A percentile compares a stretch with the other conserved stretches of the same genome.
These are phyloP conservation scores for Apiosordaria backusii DNA, from an alignment of 495 filamentous ascomycete species.

Conservation along the genomic window DNA sequence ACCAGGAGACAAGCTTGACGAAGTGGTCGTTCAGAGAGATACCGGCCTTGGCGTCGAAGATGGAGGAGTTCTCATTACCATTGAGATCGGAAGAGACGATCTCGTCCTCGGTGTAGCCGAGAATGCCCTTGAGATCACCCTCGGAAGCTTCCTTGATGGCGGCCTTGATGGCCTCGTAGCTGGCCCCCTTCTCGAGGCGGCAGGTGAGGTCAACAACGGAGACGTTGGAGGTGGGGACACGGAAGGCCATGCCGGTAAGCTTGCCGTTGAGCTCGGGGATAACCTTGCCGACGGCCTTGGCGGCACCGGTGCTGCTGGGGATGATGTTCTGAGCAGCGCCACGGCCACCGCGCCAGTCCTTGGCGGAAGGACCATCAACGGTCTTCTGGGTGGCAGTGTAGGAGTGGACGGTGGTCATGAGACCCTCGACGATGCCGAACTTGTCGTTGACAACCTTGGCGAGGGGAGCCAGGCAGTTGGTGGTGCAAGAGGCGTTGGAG, in stretches of 20 bases:
- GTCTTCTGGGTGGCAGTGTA: conserved; percentile 99
- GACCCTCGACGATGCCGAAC: conserved; percentile 93
- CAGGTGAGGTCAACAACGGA: conserved; percentile 96
- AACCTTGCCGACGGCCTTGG: conserved; percentile 99
- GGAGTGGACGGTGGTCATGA: conserved; percentile 99
- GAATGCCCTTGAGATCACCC: conserved; percentile 81
- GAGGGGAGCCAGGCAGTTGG: conserved; percentile 98
- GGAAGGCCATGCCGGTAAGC: conserved; percentile 99
- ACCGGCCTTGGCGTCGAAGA: conserved; percentile 99
- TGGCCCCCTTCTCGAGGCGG: conserved; percentile 85
- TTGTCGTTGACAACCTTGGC: conserved; percentile 99
- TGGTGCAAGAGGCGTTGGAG: conserved; percentile 99
- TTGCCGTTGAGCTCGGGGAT: conserved; percentile 97
- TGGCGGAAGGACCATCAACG: conserved; percentile 92
- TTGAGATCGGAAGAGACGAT: conserved; percentile 91
- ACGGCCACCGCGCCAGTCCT: conserved; percentile 99
- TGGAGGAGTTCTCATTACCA: conserved; percentile 87
- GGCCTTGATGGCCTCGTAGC: conserved; percentile 92
- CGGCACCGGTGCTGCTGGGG: conserved; percentile 96
- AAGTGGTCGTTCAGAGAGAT: conserved; percentile 98
- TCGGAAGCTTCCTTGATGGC: conserved; percentile 85
- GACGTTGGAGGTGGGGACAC: conserved; percentile 97
- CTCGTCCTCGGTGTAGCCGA: conserved; percentile 96
- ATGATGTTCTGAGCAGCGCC: conserved; percentile 99
- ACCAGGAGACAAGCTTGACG: conserved; percentile 98